These are phyloP conservation scores for Saturnispora diversa DNA, from an alignment of 805 yeast species.

Conservation along the genomic window DNA sequence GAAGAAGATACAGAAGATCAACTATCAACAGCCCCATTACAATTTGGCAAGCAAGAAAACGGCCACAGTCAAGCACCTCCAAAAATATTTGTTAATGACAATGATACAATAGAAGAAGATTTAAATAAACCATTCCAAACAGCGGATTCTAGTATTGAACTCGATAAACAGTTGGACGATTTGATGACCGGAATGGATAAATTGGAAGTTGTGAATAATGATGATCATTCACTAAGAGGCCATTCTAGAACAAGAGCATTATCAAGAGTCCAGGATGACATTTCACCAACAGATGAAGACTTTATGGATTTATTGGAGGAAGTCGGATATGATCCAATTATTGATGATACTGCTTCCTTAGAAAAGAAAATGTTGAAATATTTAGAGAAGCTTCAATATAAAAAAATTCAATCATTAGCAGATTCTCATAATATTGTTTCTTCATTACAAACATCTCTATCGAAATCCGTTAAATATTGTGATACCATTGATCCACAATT, in stretches of 20 bases:
- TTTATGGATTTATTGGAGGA: constrained; percentile 67
- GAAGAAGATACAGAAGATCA: constrained; percentile 16
- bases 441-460: constrained; percentile 35
- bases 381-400: constrained; percentile 52
- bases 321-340: constrained; percentile 58
- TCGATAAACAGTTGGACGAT: constrained; percentile 11
- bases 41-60: not conserved
- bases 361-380: constrained; percentile 52
- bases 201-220: not conserved
- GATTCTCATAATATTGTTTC: constrained; percentile 33
- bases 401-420: constrained; percentile 49
- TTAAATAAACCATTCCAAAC: constrained; percentile 1
- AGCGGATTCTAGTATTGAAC: not conserved
- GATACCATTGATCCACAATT: constrained; percentile 46
- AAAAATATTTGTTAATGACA: constrained; percentile 2
- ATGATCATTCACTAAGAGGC: not conserved
- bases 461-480: constrained; percentile 44
- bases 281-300: constrained; percentile 24
- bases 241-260: constrained; percentile 26
- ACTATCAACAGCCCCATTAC: constrained; percentile 19
- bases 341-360: constrained; percentile 54
- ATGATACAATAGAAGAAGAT: constrained; percentile 7
- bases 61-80: not conserved
- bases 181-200: constrained; percentile 10
- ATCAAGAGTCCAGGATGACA: constrained; percentile 21